Conservation (phyloP, 116 monocot species). For the Zostera marina region DNA sequence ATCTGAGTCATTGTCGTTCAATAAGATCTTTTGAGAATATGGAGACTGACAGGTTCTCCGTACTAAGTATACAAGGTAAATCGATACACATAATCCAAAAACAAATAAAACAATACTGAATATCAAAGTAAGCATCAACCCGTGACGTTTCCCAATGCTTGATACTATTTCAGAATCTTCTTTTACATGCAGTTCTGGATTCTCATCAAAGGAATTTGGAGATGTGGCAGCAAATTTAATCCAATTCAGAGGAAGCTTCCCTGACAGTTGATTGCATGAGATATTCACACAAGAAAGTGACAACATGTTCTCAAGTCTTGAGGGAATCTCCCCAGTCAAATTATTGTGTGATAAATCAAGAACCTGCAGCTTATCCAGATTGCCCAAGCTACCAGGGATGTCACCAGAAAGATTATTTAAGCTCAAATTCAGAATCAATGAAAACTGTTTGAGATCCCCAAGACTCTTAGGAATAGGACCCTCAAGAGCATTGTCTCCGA, state of each 20-base stretch:
- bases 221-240: constrained; percentile 27
- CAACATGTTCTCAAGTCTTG: constrained; percentile 29
- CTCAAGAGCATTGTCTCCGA: constrained; percentile 50
- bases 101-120: constrained; percentile 12
- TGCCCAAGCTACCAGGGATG: constrained; percentile 35
- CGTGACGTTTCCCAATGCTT: constrained; percentile 5
- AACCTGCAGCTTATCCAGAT: constrained; percentile 41
- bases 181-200: constrained; percentile 16
- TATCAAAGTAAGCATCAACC: constrained; percentile 5
- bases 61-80: constrained; percentile 10
- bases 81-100: constrained; percentile 13
- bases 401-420: constrained; percentile 32
- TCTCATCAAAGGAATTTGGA: constrained; percentile 31
- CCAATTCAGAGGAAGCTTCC: constrained; percentile 39
- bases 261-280: constrained; percentile 47
- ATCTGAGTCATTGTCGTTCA: constrained; percentile 9
- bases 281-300: constrained; percentile 52
- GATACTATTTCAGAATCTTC: constrained; percentile 3
- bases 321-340: constrained; percentile 49
- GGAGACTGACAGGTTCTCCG: constrained; percentile 6
- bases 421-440: constrained; percentile 35
- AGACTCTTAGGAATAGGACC: constrained; percentile 46
- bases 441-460: constrained; percentile 46
- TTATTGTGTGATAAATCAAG: constrained; percentile 61
- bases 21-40: constrained; percentile 4